Percentiles rank a stretch among this genome's conserved stretches.
phyloP scores from a whole-genome alignment of 2,329 filamentous ascomycete species.

The Cytospora paraplurivora region DNA sequence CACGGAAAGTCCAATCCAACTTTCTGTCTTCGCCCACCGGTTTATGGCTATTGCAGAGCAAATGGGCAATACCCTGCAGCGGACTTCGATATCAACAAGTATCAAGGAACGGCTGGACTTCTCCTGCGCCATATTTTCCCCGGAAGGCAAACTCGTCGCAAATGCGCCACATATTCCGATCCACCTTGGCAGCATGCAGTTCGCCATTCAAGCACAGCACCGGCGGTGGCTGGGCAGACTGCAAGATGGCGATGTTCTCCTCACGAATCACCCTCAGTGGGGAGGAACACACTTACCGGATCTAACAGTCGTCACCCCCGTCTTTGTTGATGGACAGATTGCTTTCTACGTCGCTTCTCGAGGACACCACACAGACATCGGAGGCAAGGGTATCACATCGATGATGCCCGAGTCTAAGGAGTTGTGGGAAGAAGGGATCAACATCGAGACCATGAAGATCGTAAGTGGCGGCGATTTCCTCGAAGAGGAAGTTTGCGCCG shows the following conservation, averaged over 20 bases:
- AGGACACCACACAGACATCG: slow-evolving; percentile 46
- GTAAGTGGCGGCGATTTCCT: slow-evolving; percentile 41
- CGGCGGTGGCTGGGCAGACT: slow-evolving; percentile 39
- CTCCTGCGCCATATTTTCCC: slow-evolving; percentile 46
- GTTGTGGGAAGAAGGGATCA: slow-evolving; percentile 48
- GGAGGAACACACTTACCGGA: slow-evolving; percentile 45
- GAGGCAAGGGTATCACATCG: slow-evolving; percentile 41
- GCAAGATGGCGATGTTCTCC: slow-evolving; percentile 43
- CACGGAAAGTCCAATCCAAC: slow-evolving; percentile 48
- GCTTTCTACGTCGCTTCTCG: slow-evolving; percentile 44
- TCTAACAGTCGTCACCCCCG: slow-evolving; percentile 44
- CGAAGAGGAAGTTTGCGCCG: slow-evolving; percentile 24
- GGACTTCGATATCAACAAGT: slow-evolving; percentile 55
- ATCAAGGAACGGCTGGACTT: slow-evolving; percentile 48
- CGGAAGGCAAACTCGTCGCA: slow-evolving; percentile 45
- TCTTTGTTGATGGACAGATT: slow-evolving; percentile 38
- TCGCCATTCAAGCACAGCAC: slow-evolving; percentile 44
- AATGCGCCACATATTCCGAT: slow-evolving; percentile 46
- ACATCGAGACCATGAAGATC: slow-evolving; percentile 43
- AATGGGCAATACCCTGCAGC: slow-evolving; percentile 59
- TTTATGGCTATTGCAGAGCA: slow-evolving; percentile 64
- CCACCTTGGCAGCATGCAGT: slow-evolving; percentile 47
- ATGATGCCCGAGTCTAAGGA: slow-evolving; percentile 46
- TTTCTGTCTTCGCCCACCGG: slow-evolving; percentile 57
- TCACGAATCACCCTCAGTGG: slow-evolving; percentile 44